Evolutionary conservation across 306 rosid genomes (phyloP).

Genomic region (Quercus mongolica): DNA sequence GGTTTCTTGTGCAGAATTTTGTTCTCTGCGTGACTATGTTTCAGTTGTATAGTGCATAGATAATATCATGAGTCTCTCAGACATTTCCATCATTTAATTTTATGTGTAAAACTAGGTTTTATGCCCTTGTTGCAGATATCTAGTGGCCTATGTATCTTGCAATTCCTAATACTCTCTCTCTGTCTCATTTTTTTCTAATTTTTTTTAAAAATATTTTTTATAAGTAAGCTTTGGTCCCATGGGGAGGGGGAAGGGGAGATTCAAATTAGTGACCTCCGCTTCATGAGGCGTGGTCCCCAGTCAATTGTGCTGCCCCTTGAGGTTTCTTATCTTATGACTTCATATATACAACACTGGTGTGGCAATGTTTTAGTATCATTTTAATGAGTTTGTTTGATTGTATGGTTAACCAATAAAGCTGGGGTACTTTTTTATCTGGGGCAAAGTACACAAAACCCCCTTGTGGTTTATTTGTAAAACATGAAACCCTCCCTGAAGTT

Average conservation of each 20-base stretch:
- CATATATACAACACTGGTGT: not conserved
- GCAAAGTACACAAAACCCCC: no score
- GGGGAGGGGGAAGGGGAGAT: no score
- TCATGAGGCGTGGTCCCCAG: no score
- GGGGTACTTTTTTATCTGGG: not conserved
- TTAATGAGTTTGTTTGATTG: not conserved
- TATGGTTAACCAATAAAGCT: not conserved
- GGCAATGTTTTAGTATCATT: not conserved
- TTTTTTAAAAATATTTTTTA: no score
- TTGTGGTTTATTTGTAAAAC: no score
- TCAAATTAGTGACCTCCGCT: no score
- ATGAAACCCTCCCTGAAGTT: no score
- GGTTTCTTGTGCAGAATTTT: constrained; percentile 3
- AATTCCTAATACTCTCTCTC: not conserved
- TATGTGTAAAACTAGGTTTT: not conserved
- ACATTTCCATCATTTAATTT: not conserved
- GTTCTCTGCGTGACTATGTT: not conserved
- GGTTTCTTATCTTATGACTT: not conserved
- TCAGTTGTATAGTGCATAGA: constrained; percentile 1
- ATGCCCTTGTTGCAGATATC: not conserved
- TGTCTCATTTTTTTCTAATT: no score
- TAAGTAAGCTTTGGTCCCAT: no score
- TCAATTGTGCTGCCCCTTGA: no score
- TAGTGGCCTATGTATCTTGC: not conserved
- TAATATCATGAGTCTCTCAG: not conserved